Conservation (phyloP, 2,329 filamentous ascomycete genomes). For the Ophiosphaerella narmari region DNA sequence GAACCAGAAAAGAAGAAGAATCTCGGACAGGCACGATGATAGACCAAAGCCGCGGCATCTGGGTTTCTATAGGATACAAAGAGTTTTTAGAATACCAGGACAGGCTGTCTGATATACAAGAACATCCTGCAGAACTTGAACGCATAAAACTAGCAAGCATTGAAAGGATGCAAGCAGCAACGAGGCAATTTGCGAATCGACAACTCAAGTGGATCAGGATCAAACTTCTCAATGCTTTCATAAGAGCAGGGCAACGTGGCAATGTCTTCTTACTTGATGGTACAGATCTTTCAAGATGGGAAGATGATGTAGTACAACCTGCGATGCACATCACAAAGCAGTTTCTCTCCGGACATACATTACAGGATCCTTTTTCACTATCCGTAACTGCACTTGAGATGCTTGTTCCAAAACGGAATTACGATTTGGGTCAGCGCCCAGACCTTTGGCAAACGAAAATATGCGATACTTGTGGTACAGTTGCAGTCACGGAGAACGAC, state of each 20-base stretch:
- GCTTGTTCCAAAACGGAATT: conserved; percentile 60
- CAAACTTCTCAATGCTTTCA: conserved; percentile 75
- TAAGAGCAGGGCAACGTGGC: conserved; percentile 57
- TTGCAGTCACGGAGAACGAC: conserved; percentile 60
- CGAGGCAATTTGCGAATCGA: conserved; percentile 82
- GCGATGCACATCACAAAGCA: conserved; percentile 64
- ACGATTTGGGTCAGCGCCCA: conserved; percentile 49
- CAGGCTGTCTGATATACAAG: conserved; percentile 32
- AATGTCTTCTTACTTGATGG: conserved; percentile 81
- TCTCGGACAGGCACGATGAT: conserved; percentile 57
- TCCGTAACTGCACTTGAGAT: conserved; percentile 61
- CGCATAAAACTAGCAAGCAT: conserved; percentile 64
- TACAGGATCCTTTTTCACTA: conserved; percentile 61
- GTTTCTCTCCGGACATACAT: conserved; percentile 62
- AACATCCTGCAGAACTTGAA: conserved; percentile 52
- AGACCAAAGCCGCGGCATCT: conserved; percentile 83
- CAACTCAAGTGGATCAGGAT: conserved; percentile 86
- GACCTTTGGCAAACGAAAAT: conserved; percentile 58
- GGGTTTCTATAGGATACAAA: conserved; percentile 96
- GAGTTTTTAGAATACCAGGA: conserved; percentile 77
- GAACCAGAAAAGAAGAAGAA: conserved; percentile 52
- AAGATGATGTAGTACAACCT: conserved; percentile 65
- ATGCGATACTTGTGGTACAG: conserved; percentile 73
- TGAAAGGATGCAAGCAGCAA: conserved; percentile 79
- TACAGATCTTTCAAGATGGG: conserved; percentile 68